phyloP scores from a whole-genome alignment of 768 basidiomycete genomes.

The Trametes coccinea region DNA sequence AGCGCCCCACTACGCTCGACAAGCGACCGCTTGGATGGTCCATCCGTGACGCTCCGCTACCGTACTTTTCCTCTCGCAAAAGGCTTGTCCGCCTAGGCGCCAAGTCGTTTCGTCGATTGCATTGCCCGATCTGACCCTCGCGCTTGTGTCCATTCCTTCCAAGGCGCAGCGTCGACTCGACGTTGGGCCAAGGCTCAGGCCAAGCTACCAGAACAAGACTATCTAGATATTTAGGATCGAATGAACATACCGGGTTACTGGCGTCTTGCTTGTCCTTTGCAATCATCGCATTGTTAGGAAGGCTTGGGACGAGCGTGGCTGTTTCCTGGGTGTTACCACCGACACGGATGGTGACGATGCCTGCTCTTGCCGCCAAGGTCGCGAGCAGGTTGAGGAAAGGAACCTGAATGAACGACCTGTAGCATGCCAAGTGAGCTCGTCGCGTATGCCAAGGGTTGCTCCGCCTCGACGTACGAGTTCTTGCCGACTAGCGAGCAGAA shows the following conservation, averaged over 20 bases:
- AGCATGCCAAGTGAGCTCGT: slow-evolving; percentile 12
- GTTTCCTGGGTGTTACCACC: slow-evolving; percentile 58
- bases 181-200: neutral
- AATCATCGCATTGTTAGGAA: slow-evolving; percentile 49
- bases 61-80: slow-evolving; percentile 37
- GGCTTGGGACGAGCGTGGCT: slow-evolving; percentile 47
- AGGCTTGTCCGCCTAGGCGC: slow-evolving; percentile 19
- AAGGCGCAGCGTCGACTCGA: neutral
- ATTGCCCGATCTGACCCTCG: neutral
- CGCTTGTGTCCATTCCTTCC: neutral
- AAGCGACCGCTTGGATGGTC: slow-evolving; percentile 28
- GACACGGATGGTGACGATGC: slow-evolving; percentile 39
- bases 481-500: slow-evolving; percentile 44
- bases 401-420: slow-evolving; percentile 48
- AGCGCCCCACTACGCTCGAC: neutral
- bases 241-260: slow-evolving; percentile 35
- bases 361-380: slow-evolving; percentile 45
- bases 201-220: neutral
- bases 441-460: slow-evolving; percentile 39
- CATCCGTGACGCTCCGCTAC: neutral
- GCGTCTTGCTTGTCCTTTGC: slow-evolving; percentile 47
- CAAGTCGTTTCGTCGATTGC: neutral
- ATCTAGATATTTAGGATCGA: neutral
- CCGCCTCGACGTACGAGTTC: slow-evolving; percentile 42
- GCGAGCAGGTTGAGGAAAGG: slow-evolving; percentile 53